A percentile compares a stretch with the other conserved stretches of the same genome.
phyloP scores from a whole-genome alignment of 108 stramenopile species.

The Epipyxis sp. region DNA sequence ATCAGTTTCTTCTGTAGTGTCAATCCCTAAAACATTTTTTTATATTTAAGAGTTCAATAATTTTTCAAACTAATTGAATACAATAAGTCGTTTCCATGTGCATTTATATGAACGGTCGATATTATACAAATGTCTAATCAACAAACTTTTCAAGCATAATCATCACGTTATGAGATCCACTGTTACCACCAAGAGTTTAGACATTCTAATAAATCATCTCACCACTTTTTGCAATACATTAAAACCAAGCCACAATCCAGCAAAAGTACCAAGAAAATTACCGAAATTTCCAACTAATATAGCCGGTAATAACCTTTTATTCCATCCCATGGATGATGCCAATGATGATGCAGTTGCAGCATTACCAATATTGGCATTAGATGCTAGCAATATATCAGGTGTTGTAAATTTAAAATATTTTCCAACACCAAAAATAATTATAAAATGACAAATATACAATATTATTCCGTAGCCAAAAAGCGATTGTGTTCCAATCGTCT shows the following conservation, averaged over 20 bases:
- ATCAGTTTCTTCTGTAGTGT: no score
- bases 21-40: no score
- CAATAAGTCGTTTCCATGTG: no score
- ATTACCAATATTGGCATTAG: conserved; percentile 35
- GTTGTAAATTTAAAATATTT: not conserved
- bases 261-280: conserved; percentile 30
- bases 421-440: conserved; percentile 24
- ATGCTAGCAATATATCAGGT: conserved; percentile 3
- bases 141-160: no score
- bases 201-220: no score
- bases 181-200: no score
- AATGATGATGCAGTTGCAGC: conserved; percentile 34
- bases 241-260: conserved; percentile 18
- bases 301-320: conserved; percentile 17
- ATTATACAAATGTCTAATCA: no score
- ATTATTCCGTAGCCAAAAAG: conserved; percentile 20
- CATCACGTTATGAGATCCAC: no score
- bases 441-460: conserved; percentile 30
- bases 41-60: no score
- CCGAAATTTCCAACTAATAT: conserved; percentile 36
- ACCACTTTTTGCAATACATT: conserved; percentile 16
- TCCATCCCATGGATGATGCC: conserved; percentile 32
- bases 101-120: no score
- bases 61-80: no score
- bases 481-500: not conserved